A percentile compares a stretch with the other conserved stretches of the same genome.
phyloP scores from a whole-genome alignment of 192 early-diverging fungal species.

The Podila epigama region DNA sequence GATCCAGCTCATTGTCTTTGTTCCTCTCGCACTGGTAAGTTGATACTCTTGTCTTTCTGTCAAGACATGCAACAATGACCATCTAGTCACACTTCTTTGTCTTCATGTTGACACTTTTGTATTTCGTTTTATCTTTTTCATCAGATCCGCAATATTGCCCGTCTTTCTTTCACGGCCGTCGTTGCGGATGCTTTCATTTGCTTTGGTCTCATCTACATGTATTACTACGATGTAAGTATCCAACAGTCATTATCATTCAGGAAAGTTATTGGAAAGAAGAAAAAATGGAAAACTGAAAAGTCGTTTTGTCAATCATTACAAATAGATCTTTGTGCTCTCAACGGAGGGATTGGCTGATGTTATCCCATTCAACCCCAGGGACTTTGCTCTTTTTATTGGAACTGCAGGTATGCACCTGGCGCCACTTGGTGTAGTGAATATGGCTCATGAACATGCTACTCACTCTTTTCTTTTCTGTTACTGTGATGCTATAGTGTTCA shows the following conservation, averaged over 20 bases:
- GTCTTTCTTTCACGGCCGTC: conserved; percentile 84
- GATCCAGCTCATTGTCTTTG: conserved; percentile 55
- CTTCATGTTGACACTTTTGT: conserved; percentile 66
- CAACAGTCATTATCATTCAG: not conserved
- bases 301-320: not conserved
- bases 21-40: conserved; percentile 56
- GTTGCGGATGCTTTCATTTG: conserved; percentile 95
- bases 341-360: conserved; percentile 76
- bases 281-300: too few species aligned
- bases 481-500: conserved; percentile 22
- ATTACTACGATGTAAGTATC: conserved; percentile 71
- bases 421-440: not conserved
- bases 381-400: conserved; percentile 90
- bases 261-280: too few species aligned
- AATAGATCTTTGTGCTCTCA: conserved; percentile 64
- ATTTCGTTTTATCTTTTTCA: not conserved
- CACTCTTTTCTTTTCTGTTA: not conserved
- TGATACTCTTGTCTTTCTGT: too few species aligned
- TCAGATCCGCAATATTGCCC: conserved; percentile 87
- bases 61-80: not conserved
- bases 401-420: conserved; percentile 87
- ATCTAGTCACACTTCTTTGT: not conserved
- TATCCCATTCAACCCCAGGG: conserved; percentile 76
- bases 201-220: conserved; percentile 84
- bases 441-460: too few species aligned